phyloP scores from a whole-genome alignment of 805 yeast species.

The Yarrowia yakushimensis region DNA sequence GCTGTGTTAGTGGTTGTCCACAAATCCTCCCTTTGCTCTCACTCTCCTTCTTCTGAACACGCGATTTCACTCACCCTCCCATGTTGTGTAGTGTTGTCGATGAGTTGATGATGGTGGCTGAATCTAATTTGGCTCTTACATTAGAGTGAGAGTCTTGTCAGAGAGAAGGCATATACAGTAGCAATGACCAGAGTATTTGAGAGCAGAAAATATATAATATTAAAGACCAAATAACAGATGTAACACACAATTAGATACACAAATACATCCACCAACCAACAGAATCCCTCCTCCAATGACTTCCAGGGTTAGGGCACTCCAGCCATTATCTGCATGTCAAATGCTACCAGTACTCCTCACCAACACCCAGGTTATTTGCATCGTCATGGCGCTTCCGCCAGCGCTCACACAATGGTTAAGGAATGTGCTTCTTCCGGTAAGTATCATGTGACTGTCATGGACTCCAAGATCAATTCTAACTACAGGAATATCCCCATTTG shows the following conservation, averaged over 20 bases:
- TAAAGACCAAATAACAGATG: too few species aligned
- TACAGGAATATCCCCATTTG: slow-evolving; percentile 53
- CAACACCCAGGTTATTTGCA: slow-evolving; percentile 5
- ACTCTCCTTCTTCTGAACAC: not conserved
- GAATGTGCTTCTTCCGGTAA: slow-evolving; percentile 50
- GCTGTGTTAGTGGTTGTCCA: slow-evolving; percentile 39
- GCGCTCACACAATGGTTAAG: slow-evolving; percentile 57
- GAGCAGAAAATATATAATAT: too few species aligned
- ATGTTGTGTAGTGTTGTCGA: slow-evolving; percentile 32
- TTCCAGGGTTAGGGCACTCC: slow-evolving; percentile 1
- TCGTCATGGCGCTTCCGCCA: slow-evolving; percentile 36
- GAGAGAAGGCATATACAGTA: too few species aligned
- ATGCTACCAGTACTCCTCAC: not conserved
- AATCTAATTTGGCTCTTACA: not conserved
- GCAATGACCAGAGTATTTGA: not conserved
- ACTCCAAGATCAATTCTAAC: not conserved
- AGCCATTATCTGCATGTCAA: slow-evolving; percentile 8
- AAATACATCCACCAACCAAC: not conserved
- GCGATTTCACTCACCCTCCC: slow-evolving; percentile 45
- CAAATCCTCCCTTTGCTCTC: not conserved
- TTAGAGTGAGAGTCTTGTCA: not conserved
- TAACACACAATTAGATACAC: not conserved
- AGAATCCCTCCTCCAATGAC: not conserved
- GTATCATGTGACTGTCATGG: slow-evolving; percentile 9
- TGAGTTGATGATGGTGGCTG: slow-evolving; percentile 25